These are phyloP conservation scores for Ophiostoma australiae DNA, from an alignment of 2,329 filamentous ascomycete species.

Conservation along the genomic window DNA sequence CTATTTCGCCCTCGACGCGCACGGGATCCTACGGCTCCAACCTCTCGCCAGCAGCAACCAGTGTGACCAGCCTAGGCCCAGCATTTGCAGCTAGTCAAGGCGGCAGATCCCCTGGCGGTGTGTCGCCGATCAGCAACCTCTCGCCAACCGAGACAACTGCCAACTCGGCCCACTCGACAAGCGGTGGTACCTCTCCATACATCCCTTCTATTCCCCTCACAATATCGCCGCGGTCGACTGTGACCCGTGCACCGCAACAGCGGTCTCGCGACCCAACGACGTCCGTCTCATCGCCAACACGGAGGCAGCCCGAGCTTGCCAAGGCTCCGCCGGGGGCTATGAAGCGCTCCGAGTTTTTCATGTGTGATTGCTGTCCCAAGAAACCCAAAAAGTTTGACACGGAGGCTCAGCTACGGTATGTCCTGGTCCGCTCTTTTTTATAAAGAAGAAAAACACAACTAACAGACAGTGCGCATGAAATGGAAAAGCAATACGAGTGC, in stretches of 20 bases:
- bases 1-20: constrained; percentile 42
- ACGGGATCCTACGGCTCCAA: constrained; percentile 47
- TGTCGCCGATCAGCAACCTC: constrained; percentile 41
- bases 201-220: constrained; percentile 45
- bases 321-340: constrained; percentile 38
- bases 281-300: constrained; percentile 43
- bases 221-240: constrained; percentile 46
- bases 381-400: constrained; percentile 95
- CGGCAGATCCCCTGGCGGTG: constrained; percentile 44
- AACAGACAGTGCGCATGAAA: constrained; percentile 68
- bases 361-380: constrained; percentile 95
- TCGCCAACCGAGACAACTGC: constrained; percentile 43
- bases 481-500: constrained; percentile 95
- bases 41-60: constrained; percentile 42
- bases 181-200: constrained; percentile 45
- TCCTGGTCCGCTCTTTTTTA: constrained; percentile 23
- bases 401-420: constrained; percentile 76
- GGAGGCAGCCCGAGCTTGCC: constrained; percentile 47
- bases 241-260: constrained; percentile 44
- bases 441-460: background rate
- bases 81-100: constrained; percentile 34
- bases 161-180: constrained; percentile 28
- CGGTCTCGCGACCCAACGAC: constrained; percentile 40
- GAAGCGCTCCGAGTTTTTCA: constrained; percentile 44
- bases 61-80: constrained; percentile 41